Evolutionary conservation across 345 rosid species (phyloP).

Genomic region (Linum usitatissimum): DNA sequence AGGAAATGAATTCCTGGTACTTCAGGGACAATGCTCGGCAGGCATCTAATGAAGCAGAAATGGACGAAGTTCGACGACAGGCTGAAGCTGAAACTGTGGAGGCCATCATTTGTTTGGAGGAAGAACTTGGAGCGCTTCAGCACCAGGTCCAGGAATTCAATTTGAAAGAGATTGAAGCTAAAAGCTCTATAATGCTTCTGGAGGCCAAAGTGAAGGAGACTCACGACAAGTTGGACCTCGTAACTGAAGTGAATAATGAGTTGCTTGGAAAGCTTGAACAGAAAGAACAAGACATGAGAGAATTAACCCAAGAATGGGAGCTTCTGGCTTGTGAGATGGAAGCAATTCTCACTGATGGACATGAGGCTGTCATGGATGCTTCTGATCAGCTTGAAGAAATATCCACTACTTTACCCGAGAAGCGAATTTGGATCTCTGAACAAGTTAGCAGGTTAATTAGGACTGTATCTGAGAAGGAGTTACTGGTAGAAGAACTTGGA

Average conservation of each 20-base stretch:
- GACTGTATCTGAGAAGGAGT: slow-evolving; percentile 57
- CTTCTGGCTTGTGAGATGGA: slow-evolving; percentile 57
- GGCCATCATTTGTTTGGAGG: slow-evolving; percentile 87
- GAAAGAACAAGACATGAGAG: slow-evolving; percentile 50
- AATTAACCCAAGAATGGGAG: slow-evolving; percentile 63
- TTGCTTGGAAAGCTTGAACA: slow-evolving; percentile 41
- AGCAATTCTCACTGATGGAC: slow-evolving; percentile 58
- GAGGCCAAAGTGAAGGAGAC: slow-evolving; percentile 46
- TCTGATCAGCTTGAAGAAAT: slow-evolving; percentile 57
- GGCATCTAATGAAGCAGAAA: slow-evolving; percentile 66
- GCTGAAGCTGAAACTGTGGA: slow-evolving; percentile 89
- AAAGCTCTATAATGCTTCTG: slow-evolving; percentile 29
- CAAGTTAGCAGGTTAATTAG: slow-evolving; percentile 59
- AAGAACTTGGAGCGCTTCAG: slow-evolving; percentile 80
- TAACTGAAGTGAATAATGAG: slow-evolving; percentile 43
- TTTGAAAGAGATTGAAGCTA: slow-evolving; percentile 47
- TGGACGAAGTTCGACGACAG: slow-evolving; percentile 55
- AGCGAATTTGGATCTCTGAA: slow-evolving; percentile 79
- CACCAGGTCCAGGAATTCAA: slow-evolving; percentile 55
- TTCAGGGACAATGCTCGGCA: slow-evolving; percentile 49
- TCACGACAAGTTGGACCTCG: slow-evolving; percentile 32
- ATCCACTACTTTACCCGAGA: slow-evolving; percentile 54
- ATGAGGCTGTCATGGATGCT: slow-evolving; percentile 56
- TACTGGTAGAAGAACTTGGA: slow-evolving; percentile 66
- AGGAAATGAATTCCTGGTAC: slow-evolving; percentile 54